Evolutionary conservation across 1,139 yeast genomes (phyloP).

Genomic region (Suhomyces bribrorum): DNA sequence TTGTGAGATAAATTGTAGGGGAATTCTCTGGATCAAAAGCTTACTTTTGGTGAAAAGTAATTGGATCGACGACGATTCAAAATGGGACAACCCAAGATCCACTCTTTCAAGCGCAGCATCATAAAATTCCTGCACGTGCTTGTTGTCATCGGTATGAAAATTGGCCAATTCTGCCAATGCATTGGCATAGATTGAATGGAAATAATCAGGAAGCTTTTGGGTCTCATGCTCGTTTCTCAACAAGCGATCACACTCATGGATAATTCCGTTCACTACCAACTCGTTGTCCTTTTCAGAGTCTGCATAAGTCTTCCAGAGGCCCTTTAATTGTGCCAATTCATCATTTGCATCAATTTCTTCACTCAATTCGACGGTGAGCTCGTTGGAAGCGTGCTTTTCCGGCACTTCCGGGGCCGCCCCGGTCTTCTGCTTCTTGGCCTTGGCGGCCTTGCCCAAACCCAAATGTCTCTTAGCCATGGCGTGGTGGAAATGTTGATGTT

Average conservation of each 20-base stretch:
- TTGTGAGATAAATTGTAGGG: slow-evolving; percentile 55
- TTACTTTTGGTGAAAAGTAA: slow-evolving; percentile 57
- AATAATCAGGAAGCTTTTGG: slow-evolving; percentile 51
- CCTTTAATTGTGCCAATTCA: slow-evolving; percentile 71
- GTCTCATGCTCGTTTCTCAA: slow-evolving; percentile 47
- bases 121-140: slow-evolving; percentile 54
- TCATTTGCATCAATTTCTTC: slow-evolving; percentile 75
- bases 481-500: neutral
- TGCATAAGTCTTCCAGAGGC: slow-evolving; percentile 64
- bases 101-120: slow-evolving; percentile 73
- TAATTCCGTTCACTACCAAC: slow-evolving; percentile 74
- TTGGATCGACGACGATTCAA: slow-evolving; percentile 46
- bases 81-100: slow-evolving; percentile 55
- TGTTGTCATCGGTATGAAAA: slow-evolving; percentile 45
- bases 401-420: slow-evolving; percentile 18
- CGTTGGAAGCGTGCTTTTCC: slow-evolving; percentile 28
- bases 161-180: slow-evolving; percentile 70
- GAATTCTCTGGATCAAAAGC: slow-evolving; percentile 57
- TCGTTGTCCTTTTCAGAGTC: slow-evolving; percentile 60
- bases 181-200: slow-evolving; percentile 72
- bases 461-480: slow-evolving; percentile 73
- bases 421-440: slow-evolving; percentile 51
- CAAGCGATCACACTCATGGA: slow-evolving; percentile 88
- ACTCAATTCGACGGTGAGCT: slow-evolving; percentile 68
- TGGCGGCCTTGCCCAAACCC: slow-evolving; percentile 72